A percentile compares a stretch with the other conserved stretches of the same genome.
These are phyloP conservation scores for Saccharomycopsis javanensis DNA, from an alignment of 805 yeast genomes.

Conservation along the genomic window DNA sequence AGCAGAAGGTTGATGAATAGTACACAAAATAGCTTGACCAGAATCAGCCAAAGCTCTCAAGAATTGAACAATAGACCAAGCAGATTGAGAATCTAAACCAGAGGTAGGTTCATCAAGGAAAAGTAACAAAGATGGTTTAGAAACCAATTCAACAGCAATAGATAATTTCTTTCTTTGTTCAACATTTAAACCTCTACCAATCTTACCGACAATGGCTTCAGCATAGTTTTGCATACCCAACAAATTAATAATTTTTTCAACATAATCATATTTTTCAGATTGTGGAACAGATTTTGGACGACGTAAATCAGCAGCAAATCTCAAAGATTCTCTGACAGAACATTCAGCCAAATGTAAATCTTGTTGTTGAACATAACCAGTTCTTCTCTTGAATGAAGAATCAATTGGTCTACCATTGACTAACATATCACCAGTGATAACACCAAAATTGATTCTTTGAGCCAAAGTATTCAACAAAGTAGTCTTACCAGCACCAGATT, in stretches of 20 bases:
- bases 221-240: conserved; percentile 44
- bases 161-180: conserved; percentile 46
- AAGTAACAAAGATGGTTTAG: conserved; percentile 41
- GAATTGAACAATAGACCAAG: conserved; percentile 48
- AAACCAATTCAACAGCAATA: conserved; percentile 45
- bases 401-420: conserved; percentile 45
- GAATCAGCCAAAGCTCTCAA: conserved; percentile 40
- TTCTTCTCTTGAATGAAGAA: conserved; percentile 40
- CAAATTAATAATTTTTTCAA: conserved; percentile 39
- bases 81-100: conserved; percentile 49
- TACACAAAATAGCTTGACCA: conserved; percentile 51
- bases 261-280: conserved; percentile 39
- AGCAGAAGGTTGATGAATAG: conserved; percentile 62
- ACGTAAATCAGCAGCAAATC: conserved; percentile 41
- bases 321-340: conserved; percentile 44
- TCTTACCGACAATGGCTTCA: conserved; percentile 39
- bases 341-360: conserved; percentile 42
- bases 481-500: conserved; percentile 54
- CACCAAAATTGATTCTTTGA: conserved; percentile 45
- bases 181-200: conserved; percentile 42
- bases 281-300: conserved; percentile 33
- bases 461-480: conserved; percentile 44
- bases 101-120: conserved; percentile 55
- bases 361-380: conserved; percentile 52
- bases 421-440: conserved; percentile 46